Percentiles rank a stretch among this genome's conserved stretches.
These are phyloP conservation scores for Neurospora sp. DNA, from an alignment of 495 filamentous ascomycete species.

Conservation along the genomic window DNA sequence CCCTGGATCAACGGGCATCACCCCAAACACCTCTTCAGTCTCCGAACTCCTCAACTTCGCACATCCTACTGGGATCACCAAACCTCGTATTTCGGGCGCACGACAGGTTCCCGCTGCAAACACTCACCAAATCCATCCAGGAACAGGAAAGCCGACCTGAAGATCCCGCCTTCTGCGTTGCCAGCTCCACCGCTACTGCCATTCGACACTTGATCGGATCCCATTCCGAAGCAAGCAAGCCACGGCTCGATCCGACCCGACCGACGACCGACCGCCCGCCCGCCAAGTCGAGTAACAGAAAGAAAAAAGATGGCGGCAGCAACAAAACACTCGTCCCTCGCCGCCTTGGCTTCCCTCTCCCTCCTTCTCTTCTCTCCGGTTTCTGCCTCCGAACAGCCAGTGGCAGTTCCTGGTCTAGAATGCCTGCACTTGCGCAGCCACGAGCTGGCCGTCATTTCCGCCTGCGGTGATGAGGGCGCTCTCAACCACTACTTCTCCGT, in stretches of 20 bases:
- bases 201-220: neutral
- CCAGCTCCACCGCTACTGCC: neutral
- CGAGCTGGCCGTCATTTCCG: constrained; percentile 20
- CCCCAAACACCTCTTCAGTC: neutral
- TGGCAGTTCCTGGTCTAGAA: constrained; percentile 8
- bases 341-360: constrained; percentile 7
- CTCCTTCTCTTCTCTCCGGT: constrained; percentile 5
- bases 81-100: neutral
- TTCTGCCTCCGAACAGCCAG: constrained; percentile 1
- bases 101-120: neutral
- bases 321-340: constrained; percentile 1
- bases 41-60: neutral
- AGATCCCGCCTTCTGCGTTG: neutral
- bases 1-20: neutral
- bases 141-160: neutral
- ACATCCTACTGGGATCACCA: neutral
- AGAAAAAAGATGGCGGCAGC: neutral
- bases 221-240: neutral
- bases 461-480: constrained; percentile 28
- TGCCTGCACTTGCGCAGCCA: constrained; percentile 24
- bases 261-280: neutral
- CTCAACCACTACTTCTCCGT: constrained; percentile 28
- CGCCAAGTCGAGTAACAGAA: neutral
- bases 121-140: neutral
- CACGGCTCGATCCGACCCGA: neutral